Evolutionary conservation across 371 early-diverging fungal genomes (phyloP), one percentile per base, ranked within the genome.

Genomic region (Dinochytrium kinnereticum): DNA sequence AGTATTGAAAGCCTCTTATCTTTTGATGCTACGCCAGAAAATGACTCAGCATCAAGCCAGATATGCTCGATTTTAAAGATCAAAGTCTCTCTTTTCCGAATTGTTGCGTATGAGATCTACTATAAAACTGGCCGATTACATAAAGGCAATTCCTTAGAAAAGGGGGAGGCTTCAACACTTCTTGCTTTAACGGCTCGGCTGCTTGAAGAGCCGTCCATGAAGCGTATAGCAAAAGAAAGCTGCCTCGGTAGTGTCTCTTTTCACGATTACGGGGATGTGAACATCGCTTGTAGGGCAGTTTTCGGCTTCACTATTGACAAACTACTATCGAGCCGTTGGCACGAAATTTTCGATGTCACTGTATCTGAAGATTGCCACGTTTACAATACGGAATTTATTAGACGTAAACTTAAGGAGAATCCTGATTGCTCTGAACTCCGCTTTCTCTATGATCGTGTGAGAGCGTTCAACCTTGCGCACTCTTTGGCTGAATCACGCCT

Each of bases 61-160:
- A 61, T 50, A 67, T 33, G 39, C 17, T 24, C 37, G 68, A 70
- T 34, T 51, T 57, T 64, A 34, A 36, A 30, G 19, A 28, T 64
- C n/a, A 65, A 51, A 33, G 26, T 21, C 0, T 24, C 21, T 49
- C 19, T 71, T 3, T 68, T 76, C 49, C 69, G 75, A 19, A 77
- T 83, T 24, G 68, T 83, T 51, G 79, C 79, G 2, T 55, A 77
- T 57, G 81, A 81, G 51, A 70, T 77, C 1, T 77, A 76, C 59
- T 74, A 70, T 38, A 7, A 31, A 15, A 53, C 51, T 17, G 49
- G 28, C n/a, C n/a, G n/a, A n/a, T n/a, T n/a, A n/a, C n/a, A n/a
- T n/a, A n/a, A n/a, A n/a, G n/a, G n/a, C n/a, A n/a, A n/a, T n/a
- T n/a, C n/a, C n/a, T n/a, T n/a, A n/a, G n/a, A n/a, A n/a, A n/a